A percentile compares a stretch with the other conserved stretches of the same genome.
Conservation (phyloP, 2,329 filamentous ascomycete genomes). For the Ascochyta clinopodiicola region DNA sequence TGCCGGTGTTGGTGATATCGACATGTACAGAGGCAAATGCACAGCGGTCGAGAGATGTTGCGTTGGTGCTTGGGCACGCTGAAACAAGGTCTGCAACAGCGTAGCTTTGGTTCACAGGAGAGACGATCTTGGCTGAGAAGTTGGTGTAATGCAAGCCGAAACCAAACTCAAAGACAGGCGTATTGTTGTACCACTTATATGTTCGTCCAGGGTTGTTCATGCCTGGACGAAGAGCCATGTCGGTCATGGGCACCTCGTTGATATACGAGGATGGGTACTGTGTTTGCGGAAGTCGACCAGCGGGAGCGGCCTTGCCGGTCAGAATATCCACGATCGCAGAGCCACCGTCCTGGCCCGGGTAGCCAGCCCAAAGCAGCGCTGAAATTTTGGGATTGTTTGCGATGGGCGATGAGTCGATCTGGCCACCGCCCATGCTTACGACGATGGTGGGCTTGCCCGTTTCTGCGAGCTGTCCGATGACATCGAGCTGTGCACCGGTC, state of each 20-base stretch:
- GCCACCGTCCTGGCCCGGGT: slow-evolving; percentile 67
- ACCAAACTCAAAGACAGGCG: slow-evolving; percentile 61
- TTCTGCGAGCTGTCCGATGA: slow-evolving; percentile 57
- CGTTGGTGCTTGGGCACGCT: slow-evolving; percentile 37
- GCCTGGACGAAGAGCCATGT: slow-evolving; percentile 63
- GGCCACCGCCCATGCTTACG: slow-evolving; percentile 60
- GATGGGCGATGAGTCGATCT: slow-evolving; percentile 61
- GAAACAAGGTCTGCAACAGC: slow-evolving; percentile 23
- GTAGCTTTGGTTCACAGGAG: slow-evolving; percentile 20
- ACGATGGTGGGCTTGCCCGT: slow-evolving; percentile 60
- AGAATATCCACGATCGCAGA: slow-evolving; percentile 63
- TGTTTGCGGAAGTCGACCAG: slow-evolving; percentile 63
- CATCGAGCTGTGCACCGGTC: slow-evolving; percentile 59
- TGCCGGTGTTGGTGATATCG: slow-evolving; percentile 57
- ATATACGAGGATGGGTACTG: slow-evolving; percentile 63
- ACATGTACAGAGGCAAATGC: slow-evolving; percentile 52
- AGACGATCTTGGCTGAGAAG: slow-evolving; percentile 49
- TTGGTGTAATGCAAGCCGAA: slow-evolving; percentile 66
- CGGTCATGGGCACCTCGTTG: slow-evolving; percentile 59
- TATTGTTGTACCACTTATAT: slow-evolving; percentile 64
- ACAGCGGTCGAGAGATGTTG: slow-evolving; percentile 49
- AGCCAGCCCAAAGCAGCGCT: slow-evolving; percentile 65
- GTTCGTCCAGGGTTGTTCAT: slow-evolving; percentile 60
- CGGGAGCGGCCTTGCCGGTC: slow-evolving; percentile 59
- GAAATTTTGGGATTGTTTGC: slow-evolving; percentile 57